Conservation (phyloP, 306 rosid species). For the Crataegus laevigata region DNA sequence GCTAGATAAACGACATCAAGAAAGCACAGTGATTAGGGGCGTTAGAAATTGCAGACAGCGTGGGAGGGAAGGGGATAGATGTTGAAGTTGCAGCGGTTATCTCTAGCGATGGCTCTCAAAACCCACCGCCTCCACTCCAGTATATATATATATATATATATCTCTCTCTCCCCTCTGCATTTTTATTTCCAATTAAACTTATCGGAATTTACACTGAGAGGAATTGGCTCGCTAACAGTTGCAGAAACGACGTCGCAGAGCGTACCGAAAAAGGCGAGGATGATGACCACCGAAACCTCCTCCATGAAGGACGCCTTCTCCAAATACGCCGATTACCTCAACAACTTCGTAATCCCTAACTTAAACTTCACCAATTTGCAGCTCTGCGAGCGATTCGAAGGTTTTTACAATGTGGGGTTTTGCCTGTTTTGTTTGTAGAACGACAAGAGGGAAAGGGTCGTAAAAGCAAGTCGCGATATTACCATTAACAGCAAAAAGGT, state of each 20-base stretch:
- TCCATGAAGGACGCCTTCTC: slow-evolving; percentile 62
- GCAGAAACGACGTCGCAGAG: slow-evolving; percentile 36
- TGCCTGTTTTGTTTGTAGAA: slow-evolving; percentile 32
- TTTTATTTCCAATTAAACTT: background rate
- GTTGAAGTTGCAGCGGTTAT: slow-evolving; percentile 17
- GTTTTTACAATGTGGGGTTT: background rate
- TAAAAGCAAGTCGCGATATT: slow-evolving; percentile 89
- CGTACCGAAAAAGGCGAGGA: slow-evolving; percentile 48
- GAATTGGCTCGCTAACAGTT: slow-evolving; percentile 17
- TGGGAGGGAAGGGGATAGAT: slow-evolving; percentile 1
- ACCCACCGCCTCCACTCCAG: slow-evolving; percentile 44
- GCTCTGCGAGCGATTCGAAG: background rate
- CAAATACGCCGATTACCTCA: slow-evolving; percentile 60
- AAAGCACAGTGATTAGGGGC: background rate
- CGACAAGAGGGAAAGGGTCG: slow-evolving; percentile 88
- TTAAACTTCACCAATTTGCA: background rate
- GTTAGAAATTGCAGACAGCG: background rate
- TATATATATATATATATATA: too few species aligned
- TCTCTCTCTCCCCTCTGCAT: background rate
- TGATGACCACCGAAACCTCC: slow-evolving; percentile 46
- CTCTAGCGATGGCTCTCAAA: slow-evolving; percentile 47
- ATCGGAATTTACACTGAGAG: background rate
- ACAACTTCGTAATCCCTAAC: slow-evolving; percentile 43
- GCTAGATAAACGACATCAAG: background rate
- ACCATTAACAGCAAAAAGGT: slow-evolving; percentile 96